These are phyloP conservation scores for Tarenaya hassleriana DNA, from an alignment of 345 rosid species.

Conservation along the genomic window DNA sequence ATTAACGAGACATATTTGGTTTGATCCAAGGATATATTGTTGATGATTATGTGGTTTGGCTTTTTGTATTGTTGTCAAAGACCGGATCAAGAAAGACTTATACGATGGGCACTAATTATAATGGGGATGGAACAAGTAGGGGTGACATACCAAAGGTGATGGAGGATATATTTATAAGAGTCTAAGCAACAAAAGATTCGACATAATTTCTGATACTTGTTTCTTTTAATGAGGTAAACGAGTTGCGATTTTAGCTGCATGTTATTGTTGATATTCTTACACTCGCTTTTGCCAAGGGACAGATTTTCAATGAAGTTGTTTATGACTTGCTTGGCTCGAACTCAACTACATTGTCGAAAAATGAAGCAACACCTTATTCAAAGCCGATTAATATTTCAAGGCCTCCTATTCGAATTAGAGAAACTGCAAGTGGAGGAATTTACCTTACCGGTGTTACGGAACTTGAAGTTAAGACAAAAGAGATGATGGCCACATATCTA, in stretches of 20 bases:
- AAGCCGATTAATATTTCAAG: conserved; percentile 51
- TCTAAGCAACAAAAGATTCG: conserved; percentile 39
- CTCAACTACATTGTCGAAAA: conserved; percentile 37
- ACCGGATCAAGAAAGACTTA: conserved; percentile 97
- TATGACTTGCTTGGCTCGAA: conserved; percentile 77
- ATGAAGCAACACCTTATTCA: conserved; percentile 32
- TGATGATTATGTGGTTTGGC: neutral
- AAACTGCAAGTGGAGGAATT: conserved; percentile 84
- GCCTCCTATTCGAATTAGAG: conserved; percentile 82
- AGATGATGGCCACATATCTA: conserved; percentile 75
- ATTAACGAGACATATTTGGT: too few species aligned
- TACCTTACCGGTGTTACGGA: conserved; percentile 92
- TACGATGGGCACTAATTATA: conserved; percentile 91
- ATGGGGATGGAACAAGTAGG: conserved; percentile 47
- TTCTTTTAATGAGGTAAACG: conserved; percentile 83
- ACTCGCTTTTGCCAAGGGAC: conserved; percentile 8
- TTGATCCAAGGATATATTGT: neutral
- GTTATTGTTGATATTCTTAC: neutral
- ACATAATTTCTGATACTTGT: conserved; percentile 70
- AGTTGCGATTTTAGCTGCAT: neutral
- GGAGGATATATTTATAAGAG: conserved; percentile 62
- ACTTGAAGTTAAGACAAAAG: conserved; percentile 77
- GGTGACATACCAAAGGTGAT: conserved; percentile 83
- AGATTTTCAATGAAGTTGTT: conserved; percentile 97
- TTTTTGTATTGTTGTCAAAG: conserved; percentile 29